phyloP scores from a whole-genome alignment of 2,329 filamentous ascomycete species.

The Rhynchosporium agropyri region DNA sequence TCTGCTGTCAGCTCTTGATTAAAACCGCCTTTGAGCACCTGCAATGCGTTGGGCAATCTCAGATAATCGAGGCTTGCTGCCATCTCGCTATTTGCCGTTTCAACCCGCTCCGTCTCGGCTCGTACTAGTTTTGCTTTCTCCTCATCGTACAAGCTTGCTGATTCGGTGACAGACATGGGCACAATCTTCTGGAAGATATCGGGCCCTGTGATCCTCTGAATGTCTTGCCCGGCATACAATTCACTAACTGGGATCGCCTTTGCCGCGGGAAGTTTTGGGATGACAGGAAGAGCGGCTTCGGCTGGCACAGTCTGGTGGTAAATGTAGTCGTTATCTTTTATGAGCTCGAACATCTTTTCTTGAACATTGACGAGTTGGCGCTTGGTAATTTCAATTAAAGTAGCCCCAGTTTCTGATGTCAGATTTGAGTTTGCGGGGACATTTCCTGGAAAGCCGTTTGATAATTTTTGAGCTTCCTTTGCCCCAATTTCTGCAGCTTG shows the following conservation, averaged over 20 bases:
- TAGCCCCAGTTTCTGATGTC: slow-evolving; percentile 72
- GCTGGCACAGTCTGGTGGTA: slow-evolving; percentile 92
- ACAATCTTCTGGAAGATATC: slow-evolving; percentile 98
- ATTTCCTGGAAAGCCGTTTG: slow-evolving; percentile 78
- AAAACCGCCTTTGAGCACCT: slow-evolving; percentile 89
- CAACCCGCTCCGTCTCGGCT: slow-evolving; percentile 90
- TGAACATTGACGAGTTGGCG: slow-evolving; percentile 80
- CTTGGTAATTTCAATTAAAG: slow-evolving; percentile 80
- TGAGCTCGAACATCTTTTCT: slow-evolving; percentile 73
- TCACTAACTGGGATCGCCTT: slow-evolving; percentile 98
- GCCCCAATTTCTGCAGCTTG: slow-evolving; percentile 78
- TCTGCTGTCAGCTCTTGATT: slow-evolving; percentile 88
- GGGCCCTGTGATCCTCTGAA: slow-evolving; percentile 93
- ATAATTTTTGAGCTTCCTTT: slow-evolving; percentile 75
- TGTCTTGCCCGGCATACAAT: slow-evolving; percentile 94
- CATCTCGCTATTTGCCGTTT: slow-evolving; percentile 93
- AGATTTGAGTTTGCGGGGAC: slow-evolving; percentile 83
- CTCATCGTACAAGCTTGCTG: slow-evolving; percentile 95
- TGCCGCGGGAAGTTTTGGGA: slow-evolving; percentile 89
- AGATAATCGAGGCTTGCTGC: slow-evolving; percentile 92
- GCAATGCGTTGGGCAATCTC: slow-evolving; percentile 83
- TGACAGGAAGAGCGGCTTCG: slow-evolving; percentile 77
- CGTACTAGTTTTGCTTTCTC: slow-evolving; percentile 96
- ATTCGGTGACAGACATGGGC: slow-evolving; percentile 93
- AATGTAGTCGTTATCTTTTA: slow-evolving; percentile 97